A percentile compares a stretch with the other conserved stretches of the same genome.
Evolutionary conservation across 1,284 basidiomycete species (phyloP).

Genomic region (Schizophyllum commune): DNA sequence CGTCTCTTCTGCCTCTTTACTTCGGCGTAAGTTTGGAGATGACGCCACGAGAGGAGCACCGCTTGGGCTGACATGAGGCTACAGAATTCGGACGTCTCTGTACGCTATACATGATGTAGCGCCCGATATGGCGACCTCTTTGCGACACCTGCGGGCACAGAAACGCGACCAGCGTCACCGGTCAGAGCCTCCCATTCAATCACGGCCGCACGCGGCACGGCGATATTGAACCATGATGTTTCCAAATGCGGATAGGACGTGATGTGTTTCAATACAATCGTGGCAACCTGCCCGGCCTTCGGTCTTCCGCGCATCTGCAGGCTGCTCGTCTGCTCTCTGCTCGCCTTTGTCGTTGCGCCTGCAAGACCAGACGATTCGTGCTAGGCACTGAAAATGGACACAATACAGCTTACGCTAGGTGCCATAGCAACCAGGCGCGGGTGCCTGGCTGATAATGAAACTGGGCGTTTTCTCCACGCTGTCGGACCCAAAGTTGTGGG

Average conservation of each 20-base stretch:
- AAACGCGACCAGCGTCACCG: not conserved
- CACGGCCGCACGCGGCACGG: not conserved
- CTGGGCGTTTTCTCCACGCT: not conserved
- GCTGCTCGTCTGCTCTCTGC: not conserved
- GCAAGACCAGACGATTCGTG: not conserved
- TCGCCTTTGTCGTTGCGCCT: not conserved
- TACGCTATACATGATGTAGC: not conserved
- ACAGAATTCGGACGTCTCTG: not conserved
- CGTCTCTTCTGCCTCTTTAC: not conserved
- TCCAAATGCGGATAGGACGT: not conserved
- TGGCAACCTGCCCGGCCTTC: not conserved
- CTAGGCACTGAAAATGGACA: not conserved
- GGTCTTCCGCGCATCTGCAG: not conserved
- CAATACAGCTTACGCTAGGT: not conserved
- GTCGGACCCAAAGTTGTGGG: not conserved
- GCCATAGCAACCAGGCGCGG: not conserved
- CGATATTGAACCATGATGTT: not conserved
- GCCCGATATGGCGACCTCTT: not conserved
- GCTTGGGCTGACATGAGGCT: not conserved
- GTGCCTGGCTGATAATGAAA: not conserved
- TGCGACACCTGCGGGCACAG: not conserved
- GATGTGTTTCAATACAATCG: not conserved
- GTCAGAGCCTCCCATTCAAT: not conserved
- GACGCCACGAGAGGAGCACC: not conserved
- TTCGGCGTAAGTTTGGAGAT: not conserved